These are phyloP conservation scores for Roridomyces roridus DNA, from an alignment of 768 basidiomycete genomes.

Conservation along the genomic window DNA sequence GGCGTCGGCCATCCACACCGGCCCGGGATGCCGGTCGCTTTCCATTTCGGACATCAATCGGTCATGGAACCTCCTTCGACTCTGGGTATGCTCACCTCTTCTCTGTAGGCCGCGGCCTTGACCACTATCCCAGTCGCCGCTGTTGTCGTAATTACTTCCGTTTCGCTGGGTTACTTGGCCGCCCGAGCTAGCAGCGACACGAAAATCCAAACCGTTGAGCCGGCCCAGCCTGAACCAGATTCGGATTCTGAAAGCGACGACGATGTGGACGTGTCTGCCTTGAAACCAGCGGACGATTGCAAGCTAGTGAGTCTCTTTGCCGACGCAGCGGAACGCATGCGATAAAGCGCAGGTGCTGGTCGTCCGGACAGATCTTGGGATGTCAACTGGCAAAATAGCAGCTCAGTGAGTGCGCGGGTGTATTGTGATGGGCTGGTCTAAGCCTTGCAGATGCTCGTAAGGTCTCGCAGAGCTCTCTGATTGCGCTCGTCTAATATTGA, in stretches of 20 bases:
- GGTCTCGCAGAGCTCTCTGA: neutral
- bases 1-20: too few species aligned
- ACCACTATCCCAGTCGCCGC: slow-evolving; percentile 24
- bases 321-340: neutral
- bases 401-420: slow-evolving; percentile 50
- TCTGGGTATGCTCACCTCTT: neutral
- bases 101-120: neutral
- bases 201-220: neutral
- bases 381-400: slow-evolving; percentile 47
- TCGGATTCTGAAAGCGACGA: slow-evolving; percentile 22
- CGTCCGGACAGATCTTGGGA: slow-evolving; percentile 48
- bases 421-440: slow-evolving; percentile 11
- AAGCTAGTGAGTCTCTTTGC: slow-evolving; percentile 53
- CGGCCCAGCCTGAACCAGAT: slow-evolving; percentile 19
- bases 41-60: too few species aligned
- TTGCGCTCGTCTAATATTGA: neutral
- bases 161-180: slow-evolving; percentile 48
- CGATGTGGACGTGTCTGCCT: slow-evolving; percentile 31
- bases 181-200: slow-evolving; percentile 37
- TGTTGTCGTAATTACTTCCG: slow-evolving; percentile 38
- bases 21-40: too few species aligned
- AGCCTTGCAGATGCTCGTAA: slow-evolving; percentile 36
- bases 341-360: slow-evolving; percentile 55
- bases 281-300: slow-evolving; percentile 52
- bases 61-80: too few species aligned